Conservation (phyloP, 192 early-diverging fungal species). For the Coemansia sp. region DNA sequence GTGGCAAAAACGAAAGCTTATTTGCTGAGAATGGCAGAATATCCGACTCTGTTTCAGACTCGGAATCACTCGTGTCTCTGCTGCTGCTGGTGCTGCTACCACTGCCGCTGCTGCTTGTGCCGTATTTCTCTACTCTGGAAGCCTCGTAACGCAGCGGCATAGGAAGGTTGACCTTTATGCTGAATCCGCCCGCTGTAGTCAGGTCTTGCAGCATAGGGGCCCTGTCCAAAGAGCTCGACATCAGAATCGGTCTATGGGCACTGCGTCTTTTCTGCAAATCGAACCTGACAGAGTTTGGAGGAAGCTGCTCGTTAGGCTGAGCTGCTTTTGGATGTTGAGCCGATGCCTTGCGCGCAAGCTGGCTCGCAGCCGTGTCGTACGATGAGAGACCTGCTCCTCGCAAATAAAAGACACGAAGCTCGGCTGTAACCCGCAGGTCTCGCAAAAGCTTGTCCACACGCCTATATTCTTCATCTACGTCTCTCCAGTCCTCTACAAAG, state of each 20-base stretch:
- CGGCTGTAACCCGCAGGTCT: conserved; percentile 64
- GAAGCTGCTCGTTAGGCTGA: not conserved
- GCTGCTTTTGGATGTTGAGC: not conserved
- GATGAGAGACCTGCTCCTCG: conserved; percentile 28
- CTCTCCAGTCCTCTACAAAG: conserved; percentile 68
- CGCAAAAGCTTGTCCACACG: conserved; percentile 58
- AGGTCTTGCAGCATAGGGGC: not conserved
- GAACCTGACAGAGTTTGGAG: not conserved
- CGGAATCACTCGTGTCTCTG: conserved; percentile 5
- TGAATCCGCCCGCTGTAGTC: conserved; percentile 19
- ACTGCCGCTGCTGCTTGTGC: conserved; percentile 4
- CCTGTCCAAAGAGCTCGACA: not conserved
- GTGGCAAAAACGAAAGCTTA: conserved; percentile 3
- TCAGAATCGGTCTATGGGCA: not conserved
- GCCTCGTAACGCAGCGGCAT: conserved; percentile 49
- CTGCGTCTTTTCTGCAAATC: not conserved
- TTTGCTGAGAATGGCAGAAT: not conserved
- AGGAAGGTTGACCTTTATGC: conserved; percentile 45
- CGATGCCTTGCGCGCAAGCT: not conserved
- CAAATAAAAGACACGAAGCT: conserved; percentile 60
- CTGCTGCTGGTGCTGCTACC: conserved; percentile 2
- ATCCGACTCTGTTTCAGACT: conserved; percentile 27
- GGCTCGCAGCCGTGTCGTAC: conserved; percentile 43
- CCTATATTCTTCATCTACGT: conserved; percentile 61
- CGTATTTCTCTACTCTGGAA: not conserved